Evolutionary conservation across 225 moss, liverwort and hornwort genomes (phyloP).

Genomic region (Anthoceros angustus): DNA sequence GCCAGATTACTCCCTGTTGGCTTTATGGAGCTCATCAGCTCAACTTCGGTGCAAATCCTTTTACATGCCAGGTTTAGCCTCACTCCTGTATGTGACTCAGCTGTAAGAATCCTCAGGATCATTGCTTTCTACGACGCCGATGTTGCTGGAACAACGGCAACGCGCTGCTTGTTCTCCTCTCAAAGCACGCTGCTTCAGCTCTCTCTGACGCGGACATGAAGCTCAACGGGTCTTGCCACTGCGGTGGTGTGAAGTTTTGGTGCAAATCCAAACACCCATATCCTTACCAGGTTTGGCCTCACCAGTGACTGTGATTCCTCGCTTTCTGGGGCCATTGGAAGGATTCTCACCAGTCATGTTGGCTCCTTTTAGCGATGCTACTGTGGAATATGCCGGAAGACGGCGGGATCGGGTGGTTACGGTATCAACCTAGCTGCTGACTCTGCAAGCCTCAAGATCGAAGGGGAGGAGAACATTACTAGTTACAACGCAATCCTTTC

Average conservation of each 20-base stretch:
- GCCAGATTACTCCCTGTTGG: neutral
- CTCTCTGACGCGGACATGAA: neutral
- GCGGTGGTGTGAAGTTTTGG: neutral
- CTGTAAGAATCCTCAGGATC: too few relatives aligned
- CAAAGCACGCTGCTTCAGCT: neutral
- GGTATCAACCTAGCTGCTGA: neutral
- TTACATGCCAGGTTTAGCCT: too few relatives aligned
- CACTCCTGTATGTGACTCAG: too few relatives aligned
- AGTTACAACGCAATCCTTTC: neutral
- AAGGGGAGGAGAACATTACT: neutral
- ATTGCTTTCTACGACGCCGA: too few relatives aligned
- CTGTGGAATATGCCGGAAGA: neutral
- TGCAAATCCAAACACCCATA: neutral
- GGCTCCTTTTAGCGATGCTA: neutral
- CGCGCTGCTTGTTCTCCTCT: neutral
- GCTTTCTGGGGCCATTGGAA: neutral
- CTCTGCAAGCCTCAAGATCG: neutral
- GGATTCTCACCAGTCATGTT: neutral
- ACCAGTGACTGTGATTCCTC: neutral
- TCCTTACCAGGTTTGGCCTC: neutral
- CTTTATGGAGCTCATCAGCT: too few relatives aligned
- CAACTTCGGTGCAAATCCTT: too few relatives aligned
- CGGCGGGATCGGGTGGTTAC: neutral
- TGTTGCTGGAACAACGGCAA: too few relatives aligned
- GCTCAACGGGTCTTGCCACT: neutral